Percentiles rank a stretch among this genome's conserved stretches.
These are phyloP conservation scores for Lasiosphaeria ovina DNA, from an alignment of 495 filamentous ascomycete species.

Conservation along the genomic window DNA sequence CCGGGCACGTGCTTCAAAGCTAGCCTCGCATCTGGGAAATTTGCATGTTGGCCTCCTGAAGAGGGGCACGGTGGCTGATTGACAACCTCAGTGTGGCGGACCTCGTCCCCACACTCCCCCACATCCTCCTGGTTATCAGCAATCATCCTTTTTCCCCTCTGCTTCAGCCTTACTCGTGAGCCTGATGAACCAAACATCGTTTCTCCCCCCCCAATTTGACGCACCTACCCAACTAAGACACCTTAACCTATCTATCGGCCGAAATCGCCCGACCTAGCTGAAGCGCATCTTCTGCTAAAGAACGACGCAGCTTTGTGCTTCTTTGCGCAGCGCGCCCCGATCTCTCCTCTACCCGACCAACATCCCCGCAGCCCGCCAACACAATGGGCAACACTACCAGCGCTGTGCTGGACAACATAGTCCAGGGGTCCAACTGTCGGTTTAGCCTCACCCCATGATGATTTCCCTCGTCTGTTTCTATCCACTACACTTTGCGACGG, in stretches of 20 bases:
- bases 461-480: too few species aligned
- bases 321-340: background rate
- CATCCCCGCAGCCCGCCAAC: conserved; percentile 23
- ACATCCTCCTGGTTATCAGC: conserved; percentile 5
- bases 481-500: too few species aligned
- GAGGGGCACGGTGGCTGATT: background rate
- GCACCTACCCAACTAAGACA: background rate
- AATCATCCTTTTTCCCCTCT: conserved; percentile 10
- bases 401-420: conserved; percentile 89
- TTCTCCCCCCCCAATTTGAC: background rate
- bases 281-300: background rate
- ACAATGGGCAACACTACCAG: conserved; percentile 80
- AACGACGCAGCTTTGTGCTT: background rate
- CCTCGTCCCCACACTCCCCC: conserved; percentile 6
- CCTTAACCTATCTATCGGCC: background rate
- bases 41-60: background rate
- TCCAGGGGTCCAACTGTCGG: conserved; percentile 91
- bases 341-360: background rate
- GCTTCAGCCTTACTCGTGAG: conserved; percentile 15
- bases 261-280: background rate
- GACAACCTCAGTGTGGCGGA: background rate
- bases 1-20: too few species aligned
- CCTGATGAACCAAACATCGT: background rate
- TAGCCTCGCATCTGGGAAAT: too few species aligned
- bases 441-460: background rate